A percentile compares a stretch with the other conserved stretches of the same genome.
Evolutionary conservation across 768 basidiomycete genomes (phyloP).

Genomic region (Cubamyces lactineus): DNA sequence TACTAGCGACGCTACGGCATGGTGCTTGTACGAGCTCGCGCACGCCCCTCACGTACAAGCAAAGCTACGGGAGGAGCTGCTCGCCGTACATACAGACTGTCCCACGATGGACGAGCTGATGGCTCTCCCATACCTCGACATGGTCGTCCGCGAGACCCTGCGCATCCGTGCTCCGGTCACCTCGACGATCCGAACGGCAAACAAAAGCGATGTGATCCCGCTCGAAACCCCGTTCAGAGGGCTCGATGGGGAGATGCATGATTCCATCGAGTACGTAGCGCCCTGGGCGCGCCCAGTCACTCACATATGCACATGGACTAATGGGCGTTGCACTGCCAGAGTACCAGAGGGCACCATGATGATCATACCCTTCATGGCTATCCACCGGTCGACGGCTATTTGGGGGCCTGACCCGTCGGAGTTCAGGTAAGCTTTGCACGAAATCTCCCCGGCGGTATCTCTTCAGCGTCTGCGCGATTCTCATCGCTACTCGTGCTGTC

Average conservation of each 20-base stretch:
- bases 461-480: not conserved
- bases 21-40: constrained; percentile 44
- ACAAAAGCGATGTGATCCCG: constrained; percentile 53
- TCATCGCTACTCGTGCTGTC: no score
- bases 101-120: constrained; percentile 74
- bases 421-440: constrained; percentile 49
- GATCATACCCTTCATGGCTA: constrained; percentile 50
- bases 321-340: constrained; percentile 4
- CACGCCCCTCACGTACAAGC: constrained; percentile 41
- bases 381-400: constrained; percentile 54
- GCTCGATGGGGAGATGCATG: constrained; percentile 19
- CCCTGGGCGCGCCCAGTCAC: no score
- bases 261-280: constrained; percentile 34
- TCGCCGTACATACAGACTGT: constrained; percentile 42
- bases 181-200: constrained; percentile 49
- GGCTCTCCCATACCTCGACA: constrained; percentile 68
- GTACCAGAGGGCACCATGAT: constrained; percentile 36
- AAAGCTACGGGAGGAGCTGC: constrained; percentile 45
- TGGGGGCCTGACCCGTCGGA: constrained; percentile 67
- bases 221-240: constrained; percentile 38
- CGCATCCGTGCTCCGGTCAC: constrained; percentile 58
- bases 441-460: not conserved
- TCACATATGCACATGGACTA: not conserved
- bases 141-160: constrained; percentile 60
- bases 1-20: constrained; percentile 40